Evolutionary conservation across 2,329 filamentous ascomycete species (phyloP).

Genomic region (Endoconidiophora polonica): DNA sequence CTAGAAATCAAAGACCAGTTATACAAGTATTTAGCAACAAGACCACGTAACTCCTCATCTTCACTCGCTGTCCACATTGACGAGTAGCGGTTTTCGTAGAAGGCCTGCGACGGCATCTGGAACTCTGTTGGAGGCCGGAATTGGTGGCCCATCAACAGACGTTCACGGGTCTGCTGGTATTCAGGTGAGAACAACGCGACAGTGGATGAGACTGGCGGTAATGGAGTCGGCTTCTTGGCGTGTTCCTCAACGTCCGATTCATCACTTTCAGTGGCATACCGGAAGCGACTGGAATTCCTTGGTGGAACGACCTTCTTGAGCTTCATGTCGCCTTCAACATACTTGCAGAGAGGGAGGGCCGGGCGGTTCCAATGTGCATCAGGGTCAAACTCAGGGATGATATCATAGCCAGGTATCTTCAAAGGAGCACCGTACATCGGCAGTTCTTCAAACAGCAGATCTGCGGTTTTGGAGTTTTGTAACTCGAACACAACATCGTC

Average conservation of each 20-base stretch:
- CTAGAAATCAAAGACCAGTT: slow-evolving; percentile 93
- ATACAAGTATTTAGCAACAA: slow-evolving; percentile 87
- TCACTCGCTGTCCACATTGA: slow-evolving; percentile 87
- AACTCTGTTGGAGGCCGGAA: slow-evolving; percentile 88
- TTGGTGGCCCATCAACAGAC: slow-evolving; percentile 77
- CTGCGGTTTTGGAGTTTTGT: slow-evolving; percentile 54
- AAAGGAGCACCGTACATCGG: slow-evolving; percentile 59
- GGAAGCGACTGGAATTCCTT: slow-evolving; percentile 65
- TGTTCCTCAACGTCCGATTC: slow-evolving; percentile 47
- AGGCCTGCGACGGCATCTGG: slow-evolving; percentile 74
- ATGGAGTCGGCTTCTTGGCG: slow-evolving; percentile 22
- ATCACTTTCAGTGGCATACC: slow-evolving; percentile 59
- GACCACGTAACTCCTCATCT: slow-evolving; percentile 70
- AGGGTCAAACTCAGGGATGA: slow-evolving; percentile 41
- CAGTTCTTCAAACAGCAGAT: slow-evolving; percentile 63
- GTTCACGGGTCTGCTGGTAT: slow-evolving; percentile 75
- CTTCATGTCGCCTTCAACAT: slow-evolving; percentile 63
- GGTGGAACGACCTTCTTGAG: slow-evolving; percentile 49
- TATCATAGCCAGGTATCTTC: slow-evolving; percentile 39
- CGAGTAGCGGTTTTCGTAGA: slow-evolving; percentile 72
- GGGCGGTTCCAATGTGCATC: slow-evolving; percentile 59
- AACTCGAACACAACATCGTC: slow-evolving; percentile 71
- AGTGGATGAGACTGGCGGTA: slow-evolving; percentile 53
- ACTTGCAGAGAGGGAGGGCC: slow-evolving; percentile 75
- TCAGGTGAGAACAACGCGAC: slow-evolving; percentile 82